These are phyloP conservation scores for Sisymbrium irio DNA, from an alignment of 345 rosid species.

Conservation along the genomic window DNA sequence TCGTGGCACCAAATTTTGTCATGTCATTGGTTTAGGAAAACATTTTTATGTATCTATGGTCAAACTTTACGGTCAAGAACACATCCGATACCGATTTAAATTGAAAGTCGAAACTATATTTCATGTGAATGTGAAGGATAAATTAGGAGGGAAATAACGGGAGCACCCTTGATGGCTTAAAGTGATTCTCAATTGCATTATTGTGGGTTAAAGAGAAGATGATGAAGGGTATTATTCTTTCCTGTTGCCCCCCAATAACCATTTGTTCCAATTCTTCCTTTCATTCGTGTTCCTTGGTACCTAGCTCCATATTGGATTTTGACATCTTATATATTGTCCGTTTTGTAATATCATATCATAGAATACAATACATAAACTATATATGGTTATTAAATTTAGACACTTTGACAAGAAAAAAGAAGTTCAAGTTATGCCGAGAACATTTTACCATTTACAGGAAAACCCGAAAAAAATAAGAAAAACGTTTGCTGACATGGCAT, in stretches of 20 bases:
- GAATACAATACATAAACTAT: neutral
- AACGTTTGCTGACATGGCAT: too few relatives aligned
- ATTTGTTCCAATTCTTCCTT: conserved; percentile 22
- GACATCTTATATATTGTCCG: conserved; percentile 13
- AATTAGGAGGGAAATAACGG: conserved; percentile 21
- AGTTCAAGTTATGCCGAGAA: neutral
- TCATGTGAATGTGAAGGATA: conserved; percentile 21
- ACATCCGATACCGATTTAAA: conserved; percentile 4
- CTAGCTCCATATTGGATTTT: conserved; percentile 20
- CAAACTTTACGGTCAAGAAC: conserved; percentile 2
- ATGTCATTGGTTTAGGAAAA: neutral
- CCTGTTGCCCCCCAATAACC: conserved; percentile 30
- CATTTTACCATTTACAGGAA: neutral
- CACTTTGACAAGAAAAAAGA: neutral
- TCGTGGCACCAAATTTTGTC: neutral
- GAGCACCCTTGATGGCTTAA: conserved; percentile 34
- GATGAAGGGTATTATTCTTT: conserved; percentile 44
- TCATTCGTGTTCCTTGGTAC: conserved; percentile 22
- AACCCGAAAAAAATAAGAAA: neutral
- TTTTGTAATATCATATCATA: neutral
- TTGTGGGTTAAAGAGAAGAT: conserved; percentile 40
- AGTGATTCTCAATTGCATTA: conserved; percentile 54
- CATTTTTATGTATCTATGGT: neutral
- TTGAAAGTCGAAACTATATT: conserved; percentile 6
- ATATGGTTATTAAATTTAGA: neutral